Conservation (phyloP, 306 rosid genomes). For the Begonia fuchsioides region DNA sequence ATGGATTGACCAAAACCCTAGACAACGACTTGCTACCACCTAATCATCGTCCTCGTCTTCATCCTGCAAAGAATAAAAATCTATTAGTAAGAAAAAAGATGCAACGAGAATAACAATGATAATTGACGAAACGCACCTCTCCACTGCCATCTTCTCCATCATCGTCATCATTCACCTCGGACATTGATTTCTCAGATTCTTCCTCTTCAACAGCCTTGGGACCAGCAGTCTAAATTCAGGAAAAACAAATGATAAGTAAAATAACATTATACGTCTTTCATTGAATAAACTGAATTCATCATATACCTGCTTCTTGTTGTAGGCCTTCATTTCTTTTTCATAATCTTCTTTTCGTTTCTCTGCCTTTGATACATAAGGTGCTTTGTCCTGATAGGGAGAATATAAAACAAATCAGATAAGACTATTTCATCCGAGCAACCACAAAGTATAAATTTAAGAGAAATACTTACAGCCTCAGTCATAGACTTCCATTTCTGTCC, state of each 20-base stretch:
- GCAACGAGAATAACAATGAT: no score
- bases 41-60: conserved; percentile 73
- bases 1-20: conserved; percentile 29
- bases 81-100: not conserved
- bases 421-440: not conserved
- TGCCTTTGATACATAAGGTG: conserved; percentile 59
- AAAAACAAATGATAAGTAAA: not conserved
- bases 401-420: not conserved
- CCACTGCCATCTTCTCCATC: conserved; percentile 66
- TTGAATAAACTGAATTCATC: no score
- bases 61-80: conserved; percentile 25
- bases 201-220: conserved; percentile 48
- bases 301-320: conserved; percentile 61
- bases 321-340: conserved; percentile 66
- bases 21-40: conserved; percentile 18
- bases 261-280: not conserved
- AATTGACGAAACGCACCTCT: conserved; percentile 27
- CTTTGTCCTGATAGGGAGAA: conserved; percentile 46
- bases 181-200: conserved; percentile 54
- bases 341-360: conserved; percentile 69
- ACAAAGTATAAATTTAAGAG: not conserved
- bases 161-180: conserved; percentile 80
- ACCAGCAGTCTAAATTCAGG: conserved; percentile 45
- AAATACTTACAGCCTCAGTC: conserved; percentile 50
- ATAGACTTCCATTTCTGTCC: conserved; percentile 75